These are phyloP conservation scores for Selaginella tamariscina DNA, from an alignment of 75 land plant species.

Conservation along the genomic window DNA sequence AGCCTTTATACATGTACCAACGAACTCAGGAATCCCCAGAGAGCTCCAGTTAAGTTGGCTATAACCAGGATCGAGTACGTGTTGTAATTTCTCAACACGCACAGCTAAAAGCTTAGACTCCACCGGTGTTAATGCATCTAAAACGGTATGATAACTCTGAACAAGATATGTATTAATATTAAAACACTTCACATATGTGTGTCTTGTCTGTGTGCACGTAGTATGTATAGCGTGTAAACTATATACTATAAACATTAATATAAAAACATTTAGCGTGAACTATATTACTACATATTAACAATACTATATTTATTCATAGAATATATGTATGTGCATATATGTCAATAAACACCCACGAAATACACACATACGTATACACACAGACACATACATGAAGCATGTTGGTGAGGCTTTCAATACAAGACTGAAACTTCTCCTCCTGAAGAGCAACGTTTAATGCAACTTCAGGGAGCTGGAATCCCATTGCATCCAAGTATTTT, in stretches of 20 bases:
- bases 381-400: constrained; percentile 20
- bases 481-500: constrained; percentile 32
- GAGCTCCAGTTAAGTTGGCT: constrained; percentile 30
- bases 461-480: constrained; percentile 26
- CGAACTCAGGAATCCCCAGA: constrained; percentile 26
- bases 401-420: constrained; percentile 21
- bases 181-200: no score
- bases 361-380: background rate
- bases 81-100: constrained; percentile 13
- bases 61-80: constrained; percentile 31
- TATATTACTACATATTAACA: no score
- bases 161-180: background rate
- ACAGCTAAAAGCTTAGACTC: constrained; percentile 22
- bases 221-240: no score
- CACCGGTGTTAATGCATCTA: constrained; percentile 15
- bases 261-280: no score
- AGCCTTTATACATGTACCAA: constrained; percentile 16
- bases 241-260: no score
- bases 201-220: no score
- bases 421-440: constrained; percentile 19
- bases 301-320: no score
- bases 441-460: constrained; percentile 26
- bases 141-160: constrained; percentile 19
- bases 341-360: no score
- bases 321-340: no score